Percentiles rank a stretch among this genome's conserved stretches.
These are phyloP conservation scores for Oropetium thomaeum DNA, from an alignment of 176 grass and related monocot species.

Conservation along the genomic window DNA sequence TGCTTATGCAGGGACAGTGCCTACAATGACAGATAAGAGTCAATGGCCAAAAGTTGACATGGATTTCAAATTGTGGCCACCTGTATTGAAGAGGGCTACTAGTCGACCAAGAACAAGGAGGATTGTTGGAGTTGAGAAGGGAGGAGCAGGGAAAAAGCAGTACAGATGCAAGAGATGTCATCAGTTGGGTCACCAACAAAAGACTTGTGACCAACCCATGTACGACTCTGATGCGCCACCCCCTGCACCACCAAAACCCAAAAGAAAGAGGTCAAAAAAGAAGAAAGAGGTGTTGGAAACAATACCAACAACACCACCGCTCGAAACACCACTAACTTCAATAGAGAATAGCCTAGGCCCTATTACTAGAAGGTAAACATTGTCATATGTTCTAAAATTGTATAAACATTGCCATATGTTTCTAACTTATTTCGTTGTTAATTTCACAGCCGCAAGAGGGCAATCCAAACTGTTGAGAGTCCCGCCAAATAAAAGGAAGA, in stretches of 20 bases:
- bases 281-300: background rate
- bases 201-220: background rate
- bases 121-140: background rate
- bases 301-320: too few relatives aligned
- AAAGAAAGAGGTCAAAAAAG: background rate
- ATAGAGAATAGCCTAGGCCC: too few relatives aligned
- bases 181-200: background rate
- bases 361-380: too few relatives aligned
- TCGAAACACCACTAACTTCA: too few relatives aligned
- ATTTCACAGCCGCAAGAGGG: too few relatives aligned
- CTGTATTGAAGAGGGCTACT: background rate
- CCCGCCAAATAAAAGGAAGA: too few relatives aligned
- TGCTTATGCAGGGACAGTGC: background rate
- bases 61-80: background rate
- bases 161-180: background rate
- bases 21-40: background rate
- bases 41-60: background rate
- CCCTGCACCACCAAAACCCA: background rate
- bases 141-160: background rate
- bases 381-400: too few relatives aligned
- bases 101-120: background rate
- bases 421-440: too few relatives aligned
- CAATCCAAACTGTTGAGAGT: too few relatives aligned
- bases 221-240: background rate
- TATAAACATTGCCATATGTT: too few relatives aligned